Percentiles rank a stretch among this genome's conserved stretches.
Conservation (phyloP, 371 early-diverging fungal species). For the Dichotomocladium elegans region DNA sequence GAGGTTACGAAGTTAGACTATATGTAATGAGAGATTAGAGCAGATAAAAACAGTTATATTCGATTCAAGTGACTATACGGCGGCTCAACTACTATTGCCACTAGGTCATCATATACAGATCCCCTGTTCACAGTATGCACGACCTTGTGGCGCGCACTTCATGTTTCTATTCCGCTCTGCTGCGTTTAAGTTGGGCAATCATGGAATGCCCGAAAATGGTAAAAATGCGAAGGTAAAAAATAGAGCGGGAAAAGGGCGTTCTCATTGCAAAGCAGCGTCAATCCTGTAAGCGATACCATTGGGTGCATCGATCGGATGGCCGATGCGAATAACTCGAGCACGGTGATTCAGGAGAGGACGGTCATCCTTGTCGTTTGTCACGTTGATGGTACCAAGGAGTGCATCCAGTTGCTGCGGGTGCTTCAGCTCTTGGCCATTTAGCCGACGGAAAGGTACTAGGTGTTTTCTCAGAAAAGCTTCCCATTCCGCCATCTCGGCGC, state of each 20-base stretch:
- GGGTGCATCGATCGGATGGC: constrained; percentile 25
- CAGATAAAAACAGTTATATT: not conserved
- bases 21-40: not conserved
- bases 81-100: too few relatives aligned
- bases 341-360: constrained; percentile 29
- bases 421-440: constrained; percentile 14
- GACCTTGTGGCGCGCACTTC: not conserved
- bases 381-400: constrained; percentile 15
- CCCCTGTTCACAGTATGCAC: not conserved
- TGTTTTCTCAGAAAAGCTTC: constrained; percentile 33
- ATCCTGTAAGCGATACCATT: constrained; percentile 49
- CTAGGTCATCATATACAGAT: not conserved
- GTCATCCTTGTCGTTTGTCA: constrained; percentile 11
- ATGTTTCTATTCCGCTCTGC: too few relatives aligned
- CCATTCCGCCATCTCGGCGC: constrained; percentile 8
- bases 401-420: constrained; percentile 18
- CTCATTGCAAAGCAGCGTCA: constrained; percentile 23
- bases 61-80: not conserved
- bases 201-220: not conserved
- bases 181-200: not conserved
- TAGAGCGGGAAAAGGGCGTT: not conserved
- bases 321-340: constrained; percentile 23
- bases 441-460: constrained; percentile 26
- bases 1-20: not conserved
- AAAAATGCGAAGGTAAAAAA: not conserved